These are phyloP conservation scores for Periconia sp. DNA, from an alignment of 2,329 filamentous ascomycete genomes.

Conservation along the genomic window DNA sequence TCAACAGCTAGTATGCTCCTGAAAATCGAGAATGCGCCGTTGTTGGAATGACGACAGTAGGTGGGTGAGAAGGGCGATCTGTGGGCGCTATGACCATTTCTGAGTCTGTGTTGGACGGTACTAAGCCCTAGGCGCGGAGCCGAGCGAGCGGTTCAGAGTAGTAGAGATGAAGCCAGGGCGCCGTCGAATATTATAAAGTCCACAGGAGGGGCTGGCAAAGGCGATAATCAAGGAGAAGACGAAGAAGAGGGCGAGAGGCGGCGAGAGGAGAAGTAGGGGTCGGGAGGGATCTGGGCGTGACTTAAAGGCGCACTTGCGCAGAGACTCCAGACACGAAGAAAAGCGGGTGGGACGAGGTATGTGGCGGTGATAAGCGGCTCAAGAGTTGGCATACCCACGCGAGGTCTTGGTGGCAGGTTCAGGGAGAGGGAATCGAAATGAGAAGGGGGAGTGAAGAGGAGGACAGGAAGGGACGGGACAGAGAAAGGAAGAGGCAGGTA, in stretches of 20 bases:
- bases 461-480: too few relatives aligned
- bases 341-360: slow-evolving; percentile 7
- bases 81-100: slow-evolving; percentile 41
- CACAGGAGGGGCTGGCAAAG: neutral
- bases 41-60: slow-evolving; percentile 19
- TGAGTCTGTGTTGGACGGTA: slow-evolving; percentile 9
- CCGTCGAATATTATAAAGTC: slow-evolving; percentile 6
- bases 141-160: slow-evolving; percentile 28
- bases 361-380: slow-evolving; percentile 11
- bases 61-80: slow-evolving; percentile 15
- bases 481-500: too few relatives aligned
- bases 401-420: neutral
- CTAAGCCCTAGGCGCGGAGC: slow-evolving; percentile 18
- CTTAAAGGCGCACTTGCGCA: slow-evolving; percentile 2
- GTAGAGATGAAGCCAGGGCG: slow-evolving; percentile 20
- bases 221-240: neutral
- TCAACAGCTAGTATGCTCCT: slow-evolving; percentile 31
- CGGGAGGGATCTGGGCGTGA: slow-evolving; percentile 1
- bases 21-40: slow-evolving; percentile 10
- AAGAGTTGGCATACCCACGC: neutral
- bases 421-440: neutral
- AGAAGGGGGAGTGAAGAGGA: neutral
- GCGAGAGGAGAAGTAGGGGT: neutral
- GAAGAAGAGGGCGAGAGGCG: neutral
- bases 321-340: slow-evolving; percentile 5